These are phyloP conservation scores for Geranium brycei DNA, from an alignment of 345 rosid genomes.

Conservation along the genomic window DNA sequence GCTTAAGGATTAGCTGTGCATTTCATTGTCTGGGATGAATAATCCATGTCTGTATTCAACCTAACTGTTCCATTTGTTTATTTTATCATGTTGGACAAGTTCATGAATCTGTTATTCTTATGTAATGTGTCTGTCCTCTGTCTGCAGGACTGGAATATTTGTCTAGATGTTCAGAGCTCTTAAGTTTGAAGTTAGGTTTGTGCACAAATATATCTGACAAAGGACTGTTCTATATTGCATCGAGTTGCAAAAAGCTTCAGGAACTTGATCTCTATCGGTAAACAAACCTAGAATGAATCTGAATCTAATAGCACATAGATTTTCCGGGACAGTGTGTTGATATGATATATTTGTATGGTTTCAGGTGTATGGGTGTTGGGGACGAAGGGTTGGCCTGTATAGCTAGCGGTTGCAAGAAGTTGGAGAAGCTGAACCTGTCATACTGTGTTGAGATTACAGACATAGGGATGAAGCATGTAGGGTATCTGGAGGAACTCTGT, in stretches of 20 bases:
- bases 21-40: not conserved
- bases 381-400: constrained; percentile 67
- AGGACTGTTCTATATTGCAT: constrained; percentile 52
- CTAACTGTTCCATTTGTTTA: not conserved
- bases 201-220: constrained; percentile 56
- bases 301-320: not conserved
- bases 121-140: constrained; percentile 3
- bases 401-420: constrained; percentile 62
- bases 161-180: constrained; percentile 53
- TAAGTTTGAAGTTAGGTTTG: constrained; percentile 61
- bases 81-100: not conserved
- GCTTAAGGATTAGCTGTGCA: not conserved
- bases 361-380: constrained; percentile 55
- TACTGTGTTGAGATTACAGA: constrained; percentile 60
- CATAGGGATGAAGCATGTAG: constrained; percentile 40
- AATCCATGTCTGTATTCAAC: no score
- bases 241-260: constrained; percentile 46
- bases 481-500: constrained; percentile 40
- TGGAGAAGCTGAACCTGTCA: constrained; percentile 62
- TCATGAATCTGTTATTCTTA: not conserved
- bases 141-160: constrained; percentile 62
- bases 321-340: not conserved
- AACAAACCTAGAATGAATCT: not conserved
- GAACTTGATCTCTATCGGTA: constrained; percentile 90
- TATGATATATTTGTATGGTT: constrained; percentile 6